Conservation (phyloP, 2,329 filamentous ascomycete species). For the Ophiostoma novo-ulmi region DNA sequence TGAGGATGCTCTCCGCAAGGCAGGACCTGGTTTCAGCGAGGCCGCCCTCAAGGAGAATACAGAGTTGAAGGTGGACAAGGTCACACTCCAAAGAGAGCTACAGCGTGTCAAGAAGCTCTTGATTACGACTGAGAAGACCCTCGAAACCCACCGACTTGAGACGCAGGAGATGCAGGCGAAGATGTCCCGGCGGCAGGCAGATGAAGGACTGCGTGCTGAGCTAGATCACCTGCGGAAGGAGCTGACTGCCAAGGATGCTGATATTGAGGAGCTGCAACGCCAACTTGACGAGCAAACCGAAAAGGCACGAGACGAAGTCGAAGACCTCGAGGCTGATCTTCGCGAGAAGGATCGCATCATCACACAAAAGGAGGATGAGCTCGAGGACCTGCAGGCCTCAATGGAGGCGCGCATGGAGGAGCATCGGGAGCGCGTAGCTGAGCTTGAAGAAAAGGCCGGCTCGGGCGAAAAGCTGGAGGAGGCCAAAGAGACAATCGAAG, state of each 20-base stretch:
- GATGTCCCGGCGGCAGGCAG: constrained; percentile 67
- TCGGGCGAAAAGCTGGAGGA: constrained; percentile 50
- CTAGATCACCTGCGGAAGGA: constrained; percentile 53
- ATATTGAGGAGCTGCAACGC: constrained; percentile 56
- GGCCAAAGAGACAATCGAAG: constrained; percentile 54
- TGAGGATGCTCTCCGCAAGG: constrained; percentile 81
- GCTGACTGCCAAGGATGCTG: constrained; percentile 54
- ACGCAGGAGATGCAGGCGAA: constrained; percentile 78
- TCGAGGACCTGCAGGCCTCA: constrained; percentile 50
- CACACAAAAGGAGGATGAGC: constrained; percentile 66
- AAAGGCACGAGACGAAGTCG: constrained; percentile 66
- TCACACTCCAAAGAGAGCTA: constrained; percentile 84
- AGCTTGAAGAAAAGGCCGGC: constrained; percentile 54
- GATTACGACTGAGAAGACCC: constrained; percentile 73
- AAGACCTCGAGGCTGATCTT: constrained; percentile 69
- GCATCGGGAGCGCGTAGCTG: constrained; percentile 45
- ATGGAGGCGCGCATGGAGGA: constrained; percentile 56
- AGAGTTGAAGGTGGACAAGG: constrained; percentile 86
- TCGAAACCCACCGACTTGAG: constrained; percentile 77
- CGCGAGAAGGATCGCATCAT: constrained; percentile 70
- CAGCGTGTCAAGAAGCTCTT: constrained; percentile 81
- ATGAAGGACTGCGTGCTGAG: constrained; percentile 62
- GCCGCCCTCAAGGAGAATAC: constrained; percentile 90
- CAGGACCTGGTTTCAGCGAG: constrained; percentile 84
- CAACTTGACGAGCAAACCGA: constrained; percentile 54